These are phyloP conservation scores for Candida easanensis DNA, from an alignment of 805 yeast genomes.

Conservation along the genomic window DNA sequence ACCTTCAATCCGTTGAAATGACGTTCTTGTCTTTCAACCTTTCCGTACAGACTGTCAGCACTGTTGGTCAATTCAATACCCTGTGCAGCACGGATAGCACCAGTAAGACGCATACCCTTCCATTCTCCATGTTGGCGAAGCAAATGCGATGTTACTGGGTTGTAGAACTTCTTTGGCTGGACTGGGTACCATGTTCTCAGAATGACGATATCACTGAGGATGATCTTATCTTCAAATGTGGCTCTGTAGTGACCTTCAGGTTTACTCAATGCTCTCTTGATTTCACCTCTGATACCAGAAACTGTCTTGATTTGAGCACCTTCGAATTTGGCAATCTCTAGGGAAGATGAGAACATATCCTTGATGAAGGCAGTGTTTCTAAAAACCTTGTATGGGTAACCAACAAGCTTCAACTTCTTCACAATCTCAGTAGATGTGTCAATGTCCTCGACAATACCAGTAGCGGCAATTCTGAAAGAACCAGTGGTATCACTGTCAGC, in stretches of 20 bases:
- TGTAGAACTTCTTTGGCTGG: slow-evolving; percentile 83
- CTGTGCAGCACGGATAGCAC: slow-evolving; percentile 81
- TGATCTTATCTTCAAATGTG: slow-evolving; percentile 91
- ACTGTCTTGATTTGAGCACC: slow-evolving; percentile 97
- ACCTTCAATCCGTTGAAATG: slow-evolving; percentile 85
- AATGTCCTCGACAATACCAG: slow-evolving; percentile 93
- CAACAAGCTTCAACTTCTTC: slow-evolving; percentile 91
- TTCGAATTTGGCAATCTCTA: slow-evolving; percentile 96
- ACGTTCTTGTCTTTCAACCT: slow-evolving; percentile 81
- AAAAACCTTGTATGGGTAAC: slow-evolving; percentile 90
- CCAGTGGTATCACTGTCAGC: slow-evolving; percentile 83
- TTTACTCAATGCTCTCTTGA: slow-evolving; percentile 87
- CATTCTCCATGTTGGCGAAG: slow-evolving; percentile 77
- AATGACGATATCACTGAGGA: slow-evolving; percentile 86
- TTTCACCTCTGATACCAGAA: slow-evolving; percentile 96
- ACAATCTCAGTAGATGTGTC: slow-evolving; percentile 89
- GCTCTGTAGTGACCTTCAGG: slow-evolving; percentile 98
- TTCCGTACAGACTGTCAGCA: slow-evolving; percentile 52
- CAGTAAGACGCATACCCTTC: slow-evolving; percentile 96
- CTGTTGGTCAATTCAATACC: slow-evolving; percentile 60
- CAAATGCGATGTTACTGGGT: slow-evolving; percentile 91
- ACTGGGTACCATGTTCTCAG: slow-evolving; percentile 98
- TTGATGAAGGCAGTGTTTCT: slow-evolving; percentile 95
- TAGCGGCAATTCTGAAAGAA: slow-evolving; percentile 91
- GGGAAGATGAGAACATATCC: slow-evolving; percentile 89